phyloP scores from a whole-genome alignment of 768 basidiomycete genomes.

The Sporobolomyces pararoseus region DNA sequence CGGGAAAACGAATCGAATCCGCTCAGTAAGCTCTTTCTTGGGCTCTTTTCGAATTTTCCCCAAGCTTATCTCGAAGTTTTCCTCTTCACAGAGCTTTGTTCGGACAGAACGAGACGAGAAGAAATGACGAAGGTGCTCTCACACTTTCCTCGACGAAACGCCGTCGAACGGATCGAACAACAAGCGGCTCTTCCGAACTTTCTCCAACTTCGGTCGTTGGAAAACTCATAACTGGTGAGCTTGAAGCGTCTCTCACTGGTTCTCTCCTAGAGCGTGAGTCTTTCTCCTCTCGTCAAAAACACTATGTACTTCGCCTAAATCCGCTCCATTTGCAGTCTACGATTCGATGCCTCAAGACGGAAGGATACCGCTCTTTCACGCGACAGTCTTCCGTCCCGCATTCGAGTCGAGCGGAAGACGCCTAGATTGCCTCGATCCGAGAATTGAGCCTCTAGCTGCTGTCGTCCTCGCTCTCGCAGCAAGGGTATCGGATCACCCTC shows the following conservation, averaged over 20 bases:
- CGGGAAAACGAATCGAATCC: constrained; percentile 1
- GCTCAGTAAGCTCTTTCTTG: background rate
- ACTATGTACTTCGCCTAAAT: background rate
- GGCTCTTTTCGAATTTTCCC: background rate
- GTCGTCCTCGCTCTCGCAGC: constrained; percentile 18
- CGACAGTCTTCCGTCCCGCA: constrained; percentile 4
- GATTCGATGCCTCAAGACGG: background rate
- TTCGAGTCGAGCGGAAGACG: constrained; percentile 4
- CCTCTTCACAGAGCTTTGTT: no score
- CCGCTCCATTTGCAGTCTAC: background rate
- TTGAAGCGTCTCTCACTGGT: constrained; percentile 2
- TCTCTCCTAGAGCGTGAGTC: constrained; percentile 6
- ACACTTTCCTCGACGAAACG: background rate
- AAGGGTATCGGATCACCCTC: constrained; percentile 3
- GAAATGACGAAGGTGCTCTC: background rate
- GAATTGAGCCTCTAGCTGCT: background rate
- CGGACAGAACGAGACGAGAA: no score
- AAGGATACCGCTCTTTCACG: constrained; percentile 4
- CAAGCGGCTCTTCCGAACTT: background rate
- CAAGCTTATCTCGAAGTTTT: no score
- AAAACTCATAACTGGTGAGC: constrained; percentile 7
- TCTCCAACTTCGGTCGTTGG: constrained; percentile 2
- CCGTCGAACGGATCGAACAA: background rate
- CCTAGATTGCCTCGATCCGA: background rate
- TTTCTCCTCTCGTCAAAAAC: background rate